Evolutionary conservation across 257 asterid species (phyloP).

Genomic region (Cynanchum wilfordii): DNA sequence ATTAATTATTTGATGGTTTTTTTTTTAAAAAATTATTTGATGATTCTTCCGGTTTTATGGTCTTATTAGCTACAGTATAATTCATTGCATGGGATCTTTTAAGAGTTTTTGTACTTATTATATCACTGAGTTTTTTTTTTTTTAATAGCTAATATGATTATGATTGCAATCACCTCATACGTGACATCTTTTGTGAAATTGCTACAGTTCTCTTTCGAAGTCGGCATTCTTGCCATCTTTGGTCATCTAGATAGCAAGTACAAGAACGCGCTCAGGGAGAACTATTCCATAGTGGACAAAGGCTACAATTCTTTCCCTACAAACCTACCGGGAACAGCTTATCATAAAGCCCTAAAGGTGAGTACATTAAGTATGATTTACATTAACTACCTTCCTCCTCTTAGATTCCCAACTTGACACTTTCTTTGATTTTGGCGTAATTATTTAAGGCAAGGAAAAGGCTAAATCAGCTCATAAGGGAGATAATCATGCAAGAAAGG

Average conservation of each 20-base stretch:
- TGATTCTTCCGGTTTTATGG: too few relatives aligned
- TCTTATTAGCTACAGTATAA: neutral
- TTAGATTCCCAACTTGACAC: neutral
- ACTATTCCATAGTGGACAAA: slow-evolving; percentile 58
- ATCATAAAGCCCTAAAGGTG: slow-evolving; percentile 65
- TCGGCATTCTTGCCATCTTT: slow-evolving; percentile 70
- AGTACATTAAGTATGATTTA: neutral
- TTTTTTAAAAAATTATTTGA: neutral
- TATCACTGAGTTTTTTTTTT: neutral
- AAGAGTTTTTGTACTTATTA: slow-evolving; percentile 14
- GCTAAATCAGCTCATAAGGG: slow-evolving; percentile 47
- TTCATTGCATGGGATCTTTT: slow-evolving; percentile 7
- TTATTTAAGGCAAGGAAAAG: slow-evolving; percentile 55
- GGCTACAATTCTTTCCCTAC: slow-evolving; percentile 94
- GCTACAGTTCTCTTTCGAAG: slow-evolving; percentile 65
- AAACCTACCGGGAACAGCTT: slow-evolving; percentile 71
- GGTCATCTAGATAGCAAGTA: slow-evolving; percentile 49
- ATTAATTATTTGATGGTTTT: neutral
- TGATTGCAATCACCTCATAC: neutral
- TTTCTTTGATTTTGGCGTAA: slow-evolving; percentile 2
- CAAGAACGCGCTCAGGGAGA: slow-evolving; percentile 53
- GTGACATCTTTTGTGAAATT: neutral
- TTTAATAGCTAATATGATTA: neutral
- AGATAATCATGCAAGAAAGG: slow-evolving; percentile 52
- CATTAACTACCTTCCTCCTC: neutral